A percentile compares a stretch with the other conserved stretches of the same genome.
phyloP scores from a whole-genome alignment of 2,329 filamentous ascomycete species.

The Aspergillus sp. region DNA sequence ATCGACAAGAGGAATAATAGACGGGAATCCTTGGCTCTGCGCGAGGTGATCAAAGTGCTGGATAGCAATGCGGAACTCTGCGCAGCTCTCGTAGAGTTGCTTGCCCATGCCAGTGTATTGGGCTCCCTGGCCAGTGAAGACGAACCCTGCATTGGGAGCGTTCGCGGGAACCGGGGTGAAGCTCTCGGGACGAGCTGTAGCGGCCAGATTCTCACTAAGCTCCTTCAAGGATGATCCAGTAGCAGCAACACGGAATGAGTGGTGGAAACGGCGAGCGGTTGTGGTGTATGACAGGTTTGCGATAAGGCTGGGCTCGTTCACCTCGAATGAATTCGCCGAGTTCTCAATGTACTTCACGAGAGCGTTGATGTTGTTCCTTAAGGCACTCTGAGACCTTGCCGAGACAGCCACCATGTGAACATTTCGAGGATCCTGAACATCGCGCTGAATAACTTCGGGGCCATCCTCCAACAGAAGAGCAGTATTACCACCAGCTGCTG shows the following conservation, averaged over 20 bases:
- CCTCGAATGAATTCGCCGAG: conserved; percentile 25
- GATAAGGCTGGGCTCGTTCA: conserved; percentile 36
- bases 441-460: conserved; percentile 30
- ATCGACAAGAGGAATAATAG: conserved; percentile 31
- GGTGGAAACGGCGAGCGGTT: conserved; percentile 48
- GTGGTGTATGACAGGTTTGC: conserved; percentile 57
- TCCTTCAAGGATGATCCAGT: conserved; percentile 22
- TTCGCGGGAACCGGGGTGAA: conserved; percentile 23
- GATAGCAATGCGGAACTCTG: conserved; percentile 26
- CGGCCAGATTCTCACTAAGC: conserved; percentile 23
- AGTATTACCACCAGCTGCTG: conserved; percentile 64
- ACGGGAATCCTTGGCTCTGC: conserved; percentile 29
- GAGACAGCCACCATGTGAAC: conserved; percentile 52
- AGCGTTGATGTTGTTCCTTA: conserved; percentile 47
- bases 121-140: conserved; percentile 36
- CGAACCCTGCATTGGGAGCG: conserved; percentile 25
- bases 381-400: conserved; percentile 44
- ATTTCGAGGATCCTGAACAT: conserved; percentile 43
- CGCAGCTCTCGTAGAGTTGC: conserved; percentile 26
- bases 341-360: conserved; percentile 49
- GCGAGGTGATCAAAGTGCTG: conserved; percentile 26
- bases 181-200: conserved; percentile 13
- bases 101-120: conserved; percentile 33
- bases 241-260: conserved; percentile 30
- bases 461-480: conserved; percentile 57